phyloP scores from a whole-genome alignment of 139 green algal species.

The Pleodorina starrii region DNA sequence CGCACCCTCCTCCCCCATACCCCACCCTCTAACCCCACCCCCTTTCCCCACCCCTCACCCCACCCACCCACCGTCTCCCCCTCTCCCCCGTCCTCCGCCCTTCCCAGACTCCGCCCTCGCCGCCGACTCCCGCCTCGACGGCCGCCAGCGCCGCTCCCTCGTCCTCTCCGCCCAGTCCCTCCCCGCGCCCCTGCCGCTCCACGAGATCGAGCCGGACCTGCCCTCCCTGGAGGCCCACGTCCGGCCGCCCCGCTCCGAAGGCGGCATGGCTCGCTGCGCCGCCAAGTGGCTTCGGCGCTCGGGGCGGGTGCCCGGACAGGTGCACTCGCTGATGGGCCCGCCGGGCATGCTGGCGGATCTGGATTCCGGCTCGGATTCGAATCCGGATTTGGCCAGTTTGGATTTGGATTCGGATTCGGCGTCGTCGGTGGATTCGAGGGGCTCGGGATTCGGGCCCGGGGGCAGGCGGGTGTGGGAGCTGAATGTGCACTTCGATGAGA shows the following conservation, averaged over 20 bases:
- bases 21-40: not conserved
- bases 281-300: constrained; percentile 46
- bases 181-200: constrained; percentile 14
- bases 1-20: not conserved
- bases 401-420: no score
- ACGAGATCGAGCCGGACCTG: constrained; percentile 37
- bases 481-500: constrained; percentile 33
- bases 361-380: no score
- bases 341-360: no score
- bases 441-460: no score
- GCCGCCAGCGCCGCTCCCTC: constrained; percentile 17
- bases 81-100: not conserved
- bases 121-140: constrained; percentile 20
- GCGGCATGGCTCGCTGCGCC: not conserved
- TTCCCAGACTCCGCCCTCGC: not conserved
- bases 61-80: not conserved
- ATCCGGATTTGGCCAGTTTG: no score
- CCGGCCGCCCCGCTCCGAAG: constrained; percentile 18
- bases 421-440: no score
- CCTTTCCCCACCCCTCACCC: not conserved
- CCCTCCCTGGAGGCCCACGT: constrained; percentile 26
- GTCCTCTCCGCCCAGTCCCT: not conserved
- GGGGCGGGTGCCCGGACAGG: constrained; percentile 28
- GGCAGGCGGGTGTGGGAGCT: not conserved
- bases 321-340: constrained; percentile 19